Evolutionary conservation across 192 early-diverging fungal species (phyloP).

Genomic region (Coemansia sp.): DNA sequence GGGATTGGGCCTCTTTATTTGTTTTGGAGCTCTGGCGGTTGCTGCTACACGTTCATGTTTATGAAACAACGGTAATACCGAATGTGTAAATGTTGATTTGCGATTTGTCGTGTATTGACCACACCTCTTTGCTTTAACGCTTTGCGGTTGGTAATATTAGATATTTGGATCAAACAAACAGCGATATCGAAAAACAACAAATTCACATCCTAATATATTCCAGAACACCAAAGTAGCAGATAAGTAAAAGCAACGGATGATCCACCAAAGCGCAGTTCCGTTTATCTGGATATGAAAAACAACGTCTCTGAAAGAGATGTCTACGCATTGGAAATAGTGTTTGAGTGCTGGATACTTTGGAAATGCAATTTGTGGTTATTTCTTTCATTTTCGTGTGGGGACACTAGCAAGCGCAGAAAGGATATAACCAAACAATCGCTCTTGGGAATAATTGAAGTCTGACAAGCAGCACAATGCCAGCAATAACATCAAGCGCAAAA

Average conservation of each 20-base stretch:
- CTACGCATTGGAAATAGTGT: background rate
- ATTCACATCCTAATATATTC: background rate
- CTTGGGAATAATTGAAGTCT: background rate
- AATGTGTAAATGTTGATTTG: no score
- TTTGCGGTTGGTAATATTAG: no score
- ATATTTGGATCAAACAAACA: no score
- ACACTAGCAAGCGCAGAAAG: background rate
- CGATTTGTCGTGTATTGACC: no score
- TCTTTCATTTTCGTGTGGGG: slow-evolving; percentile 1
- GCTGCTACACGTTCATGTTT: no score
- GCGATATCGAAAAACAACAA: no score
- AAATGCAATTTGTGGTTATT: background rate
- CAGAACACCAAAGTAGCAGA: background rate
- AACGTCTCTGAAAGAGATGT: background rate
- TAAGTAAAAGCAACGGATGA: background rate
- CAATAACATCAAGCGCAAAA: slow-evolving; percentile 4
- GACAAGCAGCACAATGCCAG: background rate
- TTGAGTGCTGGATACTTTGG: background rate
- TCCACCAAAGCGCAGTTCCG: background rate
- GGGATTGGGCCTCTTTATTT: background rate
- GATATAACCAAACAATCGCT: slow-evolving; percentile 1
- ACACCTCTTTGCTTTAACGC: no score
- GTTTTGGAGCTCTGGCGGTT: background rate
- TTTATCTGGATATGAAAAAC: slow-evolving; percentile 18
- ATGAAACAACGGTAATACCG: no score